Conservation (phyloP, 805 yeast genomes). For the Clavispora phyllophila region DNA sequence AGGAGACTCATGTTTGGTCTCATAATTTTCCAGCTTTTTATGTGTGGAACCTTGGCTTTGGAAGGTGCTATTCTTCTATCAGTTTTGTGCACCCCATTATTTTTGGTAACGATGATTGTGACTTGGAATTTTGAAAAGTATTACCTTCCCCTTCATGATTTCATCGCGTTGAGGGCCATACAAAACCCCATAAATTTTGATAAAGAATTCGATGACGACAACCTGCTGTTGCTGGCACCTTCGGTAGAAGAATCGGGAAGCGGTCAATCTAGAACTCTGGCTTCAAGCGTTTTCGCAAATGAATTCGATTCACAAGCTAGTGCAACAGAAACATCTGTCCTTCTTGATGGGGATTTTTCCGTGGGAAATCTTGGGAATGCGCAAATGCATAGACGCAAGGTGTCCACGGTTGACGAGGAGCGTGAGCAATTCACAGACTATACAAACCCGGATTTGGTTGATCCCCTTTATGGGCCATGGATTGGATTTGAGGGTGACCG, state of each 20-base stretch:
- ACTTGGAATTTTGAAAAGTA: conserved; percentile 49
- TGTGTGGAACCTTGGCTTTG: conserved; percentile 59
- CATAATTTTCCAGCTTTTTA: conserved; percentile 52
- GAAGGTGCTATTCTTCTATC: conserved; percentile 52
- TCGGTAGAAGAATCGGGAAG: background rate
- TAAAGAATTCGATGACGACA: conserved; percentile 38
- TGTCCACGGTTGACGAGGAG: conserved; percentile 53
- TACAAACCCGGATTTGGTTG: conserved; percentile 43
- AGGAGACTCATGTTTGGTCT: conserved; percentile 52
- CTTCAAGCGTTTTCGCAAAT: background rate
- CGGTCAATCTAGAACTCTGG: background rate
- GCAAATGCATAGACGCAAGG: conserved; percentile 26
- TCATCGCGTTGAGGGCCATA: conserved; percentile 57
- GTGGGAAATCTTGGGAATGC: conserved; percentile 6
- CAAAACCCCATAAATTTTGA: conserved; percentile 39
- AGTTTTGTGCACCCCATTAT: conserved; percentile 44
- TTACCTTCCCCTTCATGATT: conserved; percentile 49
- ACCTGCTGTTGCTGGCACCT: conserved; percentile 10
- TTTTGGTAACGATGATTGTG: conserved; percentile 41
- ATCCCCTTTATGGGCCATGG: conserved; percentile 52
- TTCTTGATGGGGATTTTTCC: conserved; percentile 15
- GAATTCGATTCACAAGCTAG: background rate
- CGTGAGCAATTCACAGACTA: conserved; percentile 48
- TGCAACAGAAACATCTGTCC: conserved; percentile 7
- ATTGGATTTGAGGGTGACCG: conserved; percentile 51